phyloP scores from a whole-genome alignment of 164 flowering plant species.

The Stephania yunnanensis region DNA sequence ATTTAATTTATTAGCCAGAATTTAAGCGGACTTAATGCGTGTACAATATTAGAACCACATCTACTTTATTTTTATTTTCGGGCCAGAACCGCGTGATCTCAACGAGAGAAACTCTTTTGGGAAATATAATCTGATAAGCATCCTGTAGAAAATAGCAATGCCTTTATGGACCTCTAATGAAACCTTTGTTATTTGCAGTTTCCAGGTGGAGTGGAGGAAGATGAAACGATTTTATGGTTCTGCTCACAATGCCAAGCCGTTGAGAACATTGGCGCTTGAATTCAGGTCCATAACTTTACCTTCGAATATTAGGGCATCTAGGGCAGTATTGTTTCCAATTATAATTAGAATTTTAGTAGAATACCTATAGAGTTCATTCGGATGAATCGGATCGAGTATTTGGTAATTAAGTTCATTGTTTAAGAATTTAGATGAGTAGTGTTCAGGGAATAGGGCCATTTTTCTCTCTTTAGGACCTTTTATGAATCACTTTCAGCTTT shows the following conservation, averaged over 20 bases:
- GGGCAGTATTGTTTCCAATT: too few species aligned
- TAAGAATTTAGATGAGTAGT: too few species aligned
- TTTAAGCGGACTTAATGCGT: constrained; percentile 38
- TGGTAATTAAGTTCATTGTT: too few species aligned
- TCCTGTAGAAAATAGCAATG: not conserved
- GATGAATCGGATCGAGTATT: too few species aligned
- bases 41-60: constrained; percentile 11
- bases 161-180: not conserved
- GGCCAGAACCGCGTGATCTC: not conserved
- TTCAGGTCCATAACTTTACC: too few species aligned
- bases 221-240: not conserved
- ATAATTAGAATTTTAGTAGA: too few species aligned
- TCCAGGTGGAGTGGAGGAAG: not conserved
- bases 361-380: too few species aligned
- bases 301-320: too few species aligned
- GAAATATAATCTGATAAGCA: not conserved
- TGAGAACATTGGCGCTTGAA: too few species aligned
- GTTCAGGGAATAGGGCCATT: too few species aligned
- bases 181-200: not conserved
- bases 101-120: not conserved
- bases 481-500: too few species aligned
- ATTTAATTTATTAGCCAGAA: constrained; percentile 20
- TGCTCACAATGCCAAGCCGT: not conserved
- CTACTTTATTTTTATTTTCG: constrained; percentile 11
- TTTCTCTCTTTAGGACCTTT: too few species aligned